A percentile compares a stretch with the other conserved stretches of the same genome.
Evolutionary conservation across 2,329 filamentous ascomycete species (phyloP).

Genomic region (Cercospora berteroae): DNA sequence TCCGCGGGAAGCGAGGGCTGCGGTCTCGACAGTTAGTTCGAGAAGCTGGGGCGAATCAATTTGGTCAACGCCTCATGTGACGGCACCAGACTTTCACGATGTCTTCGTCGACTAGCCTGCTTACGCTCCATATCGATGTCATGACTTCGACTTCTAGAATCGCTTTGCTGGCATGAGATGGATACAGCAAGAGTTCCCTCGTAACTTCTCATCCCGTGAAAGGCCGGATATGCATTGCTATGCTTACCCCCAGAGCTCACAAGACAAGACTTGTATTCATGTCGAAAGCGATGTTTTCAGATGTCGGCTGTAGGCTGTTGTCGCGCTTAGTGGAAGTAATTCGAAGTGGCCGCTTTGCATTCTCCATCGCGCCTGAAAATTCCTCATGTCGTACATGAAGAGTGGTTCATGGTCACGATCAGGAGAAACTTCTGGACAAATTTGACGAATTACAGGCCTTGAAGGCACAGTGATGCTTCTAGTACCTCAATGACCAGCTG

Average conservation of each 20-base stretch:
- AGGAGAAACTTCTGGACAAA: too few relatives aligned
- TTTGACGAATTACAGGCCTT: too few relatives aligned
- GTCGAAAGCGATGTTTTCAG: too few relatives aligned
- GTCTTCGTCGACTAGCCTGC: neutral
- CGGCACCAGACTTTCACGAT: too few relatives aligned
- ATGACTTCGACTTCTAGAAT: neutral
- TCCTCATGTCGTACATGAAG: neutral
- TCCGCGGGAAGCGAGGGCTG: neutral
- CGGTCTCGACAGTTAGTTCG: neutral
- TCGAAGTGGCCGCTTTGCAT: neutral
- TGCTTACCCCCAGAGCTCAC: neutral
- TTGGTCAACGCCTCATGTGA: too few relatives aligned
- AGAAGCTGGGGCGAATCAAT: too few relatives aligned
- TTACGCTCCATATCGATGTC: neutral
- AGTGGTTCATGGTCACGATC: neutral
- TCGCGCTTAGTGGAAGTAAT: neutral
- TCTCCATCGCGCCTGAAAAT: neutral
- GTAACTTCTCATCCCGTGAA: neutral
- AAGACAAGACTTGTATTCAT: neutral
- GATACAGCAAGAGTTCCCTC: neutral
- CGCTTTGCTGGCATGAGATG: neutral
- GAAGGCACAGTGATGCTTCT: neutral
- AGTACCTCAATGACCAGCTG: neutral
- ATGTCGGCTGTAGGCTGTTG: neutral
- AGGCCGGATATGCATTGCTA: neutral